These are phyloP conservation scores for Lavandula angustifolia DNA, from an alignment of 257 asterid species.

Conservation along the genomic window DNA sequence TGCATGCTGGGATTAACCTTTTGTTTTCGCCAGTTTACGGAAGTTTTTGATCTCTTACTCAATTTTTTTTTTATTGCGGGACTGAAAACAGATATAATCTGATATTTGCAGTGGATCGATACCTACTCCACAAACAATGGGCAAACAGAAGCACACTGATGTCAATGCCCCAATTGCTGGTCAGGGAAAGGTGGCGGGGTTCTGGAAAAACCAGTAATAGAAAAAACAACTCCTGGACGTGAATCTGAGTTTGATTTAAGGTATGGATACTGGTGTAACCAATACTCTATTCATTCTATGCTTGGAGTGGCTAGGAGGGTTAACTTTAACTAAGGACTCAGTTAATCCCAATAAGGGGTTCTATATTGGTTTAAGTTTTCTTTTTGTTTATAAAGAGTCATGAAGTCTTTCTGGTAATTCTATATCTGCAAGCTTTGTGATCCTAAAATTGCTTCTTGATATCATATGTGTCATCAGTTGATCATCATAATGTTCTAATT, in stretches of 20 bases:
- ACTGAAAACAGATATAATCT: conserved; percentile 26
- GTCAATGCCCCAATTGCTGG: conserved; percentile 59
- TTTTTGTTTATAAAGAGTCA: conserved; percentile 9
- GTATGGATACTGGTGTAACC: conserved; percentile 42
- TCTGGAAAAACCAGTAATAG: conserved; percentile 84
- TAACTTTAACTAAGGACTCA: conserved; percentile 4
- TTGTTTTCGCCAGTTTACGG: conserved; percentile 15
- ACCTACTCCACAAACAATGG: conserved; percentile 61
- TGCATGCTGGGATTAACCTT: conserved; percentile 11
- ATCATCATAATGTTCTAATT: neutral
- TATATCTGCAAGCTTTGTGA: neutral
- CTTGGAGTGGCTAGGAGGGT: conserved; percentile 13
- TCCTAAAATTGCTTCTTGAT: neutral
- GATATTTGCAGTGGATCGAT: conserved; percentile 59
- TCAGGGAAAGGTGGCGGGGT: conserved; percentile 84
- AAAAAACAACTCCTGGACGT: conserved; percentile 85
- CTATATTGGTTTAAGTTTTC: conserved; percentile 1
- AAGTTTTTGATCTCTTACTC: neutral
- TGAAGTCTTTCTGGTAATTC: neutral
- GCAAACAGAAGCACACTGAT: conserved; percentile 51
- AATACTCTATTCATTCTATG: conserved; percentile 28
- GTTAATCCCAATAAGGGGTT: conserved; percentile 12
- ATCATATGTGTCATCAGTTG: neutral
- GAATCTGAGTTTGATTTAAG: conserved; percentile 95
- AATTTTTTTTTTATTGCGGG: conserved; percentile 7